These are phyloP conservation scores for Starmera amethionina DNA, from an alignment of 805 yeast genomes.

Conservation along the genomic window DNA sequence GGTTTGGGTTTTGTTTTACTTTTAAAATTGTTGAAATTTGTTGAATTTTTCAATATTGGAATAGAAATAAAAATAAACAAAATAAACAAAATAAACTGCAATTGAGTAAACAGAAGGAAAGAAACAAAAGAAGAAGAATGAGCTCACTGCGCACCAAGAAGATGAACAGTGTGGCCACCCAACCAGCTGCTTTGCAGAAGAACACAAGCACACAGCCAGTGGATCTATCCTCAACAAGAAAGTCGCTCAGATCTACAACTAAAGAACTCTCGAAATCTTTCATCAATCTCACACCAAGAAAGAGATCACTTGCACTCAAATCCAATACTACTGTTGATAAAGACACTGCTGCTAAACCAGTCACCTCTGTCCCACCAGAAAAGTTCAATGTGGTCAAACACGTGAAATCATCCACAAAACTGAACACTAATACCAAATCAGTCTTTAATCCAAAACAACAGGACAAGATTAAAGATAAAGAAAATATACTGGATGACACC, in stretches of 20 bases:
- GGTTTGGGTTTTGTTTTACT: too few relatives aligned
- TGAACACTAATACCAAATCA: neutral
- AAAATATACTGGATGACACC: neutral
- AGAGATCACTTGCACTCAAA: slow-evolving; percentile 14
- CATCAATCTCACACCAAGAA: slow-evolving; percentile 11
- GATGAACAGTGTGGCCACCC: too few relatives aligned
- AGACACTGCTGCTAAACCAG: too few relatives aligned
- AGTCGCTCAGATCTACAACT: slow-evolving; percentile 10
- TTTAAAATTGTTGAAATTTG: too few relatives aligned
- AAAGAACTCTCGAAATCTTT: slow-evolving; percentile 2
- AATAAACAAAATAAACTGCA: too few relatives aligned
- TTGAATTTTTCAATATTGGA: too few relatives aligned
- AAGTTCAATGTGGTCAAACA: neutral
- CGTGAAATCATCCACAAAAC: neutral
- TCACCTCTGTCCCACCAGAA: too few relatives aligned
- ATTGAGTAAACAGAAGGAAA: too few relatives aligned
- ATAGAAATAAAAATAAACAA: too few relatives aligned
- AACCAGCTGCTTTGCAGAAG: too few relatives aligned
- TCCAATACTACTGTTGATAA: neutral
- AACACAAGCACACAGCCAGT: slow-evolving; percentile 3
- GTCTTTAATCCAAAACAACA: neutral
- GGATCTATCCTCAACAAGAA: slow-evolving; percentile 14
- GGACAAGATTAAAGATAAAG: neutral
- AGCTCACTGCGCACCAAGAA: too few relatives aligned
- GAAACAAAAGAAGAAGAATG: too few relatives aligned